A percentile compares a stretch with the other conserved stretches of the same genome.
Evolutionary conservation across 169 alveolate genomes (phyloP).

Genomic region (Condylostoma magnum): DNA sequence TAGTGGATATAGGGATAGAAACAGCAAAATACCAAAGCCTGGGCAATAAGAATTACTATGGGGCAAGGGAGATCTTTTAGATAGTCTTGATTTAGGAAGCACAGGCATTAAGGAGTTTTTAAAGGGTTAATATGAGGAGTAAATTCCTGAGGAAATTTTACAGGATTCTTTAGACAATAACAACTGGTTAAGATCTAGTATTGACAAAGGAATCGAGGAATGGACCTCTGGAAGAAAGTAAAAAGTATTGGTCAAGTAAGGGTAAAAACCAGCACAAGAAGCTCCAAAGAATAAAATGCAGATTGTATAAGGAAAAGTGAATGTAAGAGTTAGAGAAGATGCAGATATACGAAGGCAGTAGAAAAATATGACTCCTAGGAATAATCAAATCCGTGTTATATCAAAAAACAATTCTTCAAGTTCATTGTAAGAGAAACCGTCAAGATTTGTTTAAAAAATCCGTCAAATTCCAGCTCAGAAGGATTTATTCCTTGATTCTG

Average conservation of each 20-base stretch:
- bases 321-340: too few species aligned
- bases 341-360: too few species aligned
- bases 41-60: slow-evolving; percentile 7
- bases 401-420: too few species aligned
- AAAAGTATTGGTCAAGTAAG: not conserved
- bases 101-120: slow-evolving; percentile 6
- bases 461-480: too few species aligned
- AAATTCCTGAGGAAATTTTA: not conserved
- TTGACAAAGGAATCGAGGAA: slow-evolving; percentile 22
- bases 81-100: slow-evolving; percentile 20
- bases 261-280: not conserved
- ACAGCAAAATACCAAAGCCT: too few species aligned
- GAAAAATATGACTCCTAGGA: too few species aligned
- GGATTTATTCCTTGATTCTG: slow-evolving; percentile 6
- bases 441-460: too few species aligned
- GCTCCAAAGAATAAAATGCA: too few species aligned
- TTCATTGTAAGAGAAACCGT: too few species aligned
- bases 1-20: too few species aligned
- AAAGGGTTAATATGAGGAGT: not conserved
- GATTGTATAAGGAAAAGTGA: too few species aligned
- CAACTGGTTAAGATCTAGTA: slow-evolving; percentile 5
- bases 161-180: not conserved
- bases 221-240: slow-evolving; percentile 15
- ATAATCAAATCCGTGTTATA: too few species aligned
- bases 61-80: slow-evolving; percentile 28